Evolutionary conservation across 805 yeast species (phyloP), one percentile per base, ranked within the genome.

Genomic region (Ogataea minuta): DNA sequence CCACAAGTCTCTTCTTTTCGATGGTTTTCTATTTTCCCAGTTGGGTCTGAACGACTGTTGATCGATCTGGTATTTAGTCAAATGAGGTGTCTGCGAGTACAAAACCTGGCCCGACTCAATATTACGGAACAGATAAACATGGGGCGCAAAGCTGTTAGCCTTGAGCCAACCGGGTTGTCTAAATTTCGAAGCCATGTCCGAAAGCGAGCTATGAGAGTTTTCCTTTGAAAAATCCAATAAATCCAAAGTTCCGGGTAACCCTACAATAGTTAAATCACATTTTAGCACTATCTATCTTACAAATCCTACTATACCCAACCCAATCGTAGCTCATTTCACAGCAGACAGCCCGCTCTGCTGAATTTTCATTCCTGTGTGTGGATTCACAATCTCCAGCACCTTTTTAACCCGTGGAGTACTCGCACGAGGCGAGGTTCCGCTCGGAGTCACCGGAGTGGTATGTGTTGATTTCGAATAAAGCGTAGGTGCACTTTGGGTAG

Each of bases 21-120:
- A 68, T 4, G 97, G 97, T 52, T 74, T 76, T 55, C 84, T 72
- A 68, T 90, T 88, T 58, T 86, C 84, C 95, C 95, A 86, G 68
- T 88, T 86, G 31, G 96, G 95, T 56, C 86, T 72, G 46, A 72
- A 74, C 60, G 84, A 87, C 66, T 83, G 93, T 46, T 66, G 71
- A 44, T 79, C 76, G 45, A 86, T 79, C 60, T 84, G 84, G 28
- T 70, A 63, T 27, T 52, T 28, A 46, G 74, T 38, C 66, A 81
- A 71, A 43, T 70, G 71, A 27, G 96, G 93, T 9, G 84, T 75
- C 64, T 90, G 96, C 5, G 96, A 81, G 61, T 88, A 90, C 9
- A 87, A 63, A 13, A 89, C 95, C 68, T 90, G 96, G 4, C 96
- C 97, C 28, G 84, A 73, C 65, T 87, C 93, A 34, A 87, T 63